Percentiles rank a stretch among this genome's conserved stretches.
These are phyloP conservation scores for Clitoria ternatea DNA, from an alignment of 306 rosid species.

Conservation along the genomic window DNA sequence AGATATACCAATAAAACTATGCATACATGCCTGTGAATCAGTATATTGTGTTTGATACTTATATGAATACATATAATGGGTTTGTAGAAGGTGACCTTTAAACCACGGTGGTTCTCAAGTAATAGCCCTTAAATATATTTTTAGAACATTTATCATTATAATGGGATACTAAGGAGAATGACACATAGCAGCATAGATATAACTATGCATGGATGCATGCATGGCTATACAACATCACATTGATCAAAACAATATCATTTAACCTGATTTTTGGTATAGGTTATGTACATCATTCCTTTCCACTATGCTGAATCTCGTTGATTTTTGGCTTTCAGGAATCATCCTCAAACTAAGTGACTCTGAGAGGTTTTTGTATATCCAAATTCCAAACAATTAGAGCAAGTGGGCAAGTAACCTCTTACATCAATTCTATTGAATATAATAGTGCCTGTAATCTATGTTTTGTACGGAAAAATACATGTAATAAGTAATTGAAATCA, in stretches of 20 bases:
- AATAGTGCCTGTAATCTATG: background rate
- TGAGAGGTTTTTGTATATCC: background rate
- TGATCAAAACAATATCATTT: background rate
- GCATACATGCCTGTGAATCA: no score
- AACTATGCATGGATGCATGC: background rate
- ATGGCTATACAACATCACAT: background rate
- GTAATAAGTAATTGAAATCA: background rate
- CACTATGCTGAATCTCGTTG: background rate
- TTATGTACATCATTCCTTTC: background rate
- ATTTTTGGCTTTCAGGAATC: background rate
- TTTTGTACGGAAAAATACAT: background rate
- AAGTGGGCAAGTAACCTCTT: background rate
- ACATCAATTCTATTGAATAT: background rate
- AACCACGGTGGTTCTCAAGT: background rate
- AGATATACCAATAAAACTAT: no score
- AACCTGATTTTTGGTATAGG: background rate
- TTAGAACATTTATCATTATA: background rate
- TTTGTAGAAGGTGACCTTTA: background rate
- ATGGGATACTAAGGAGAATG: background rate
- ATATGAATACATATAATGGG: background rate
- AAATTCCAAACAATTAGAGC: background rate
- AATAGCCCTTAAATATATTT: background rate
- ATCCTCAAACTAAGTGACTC: background rate
- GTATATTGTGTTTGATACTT: constrained; percentile 1
- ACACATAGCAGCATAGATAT: background rate